Evolutionary conservation across 2,329 filamentous ascomycete species (phyloP), one percentile per base, ranked within the genome.

Genomic region (Colletotrichum melonis): DNA sequence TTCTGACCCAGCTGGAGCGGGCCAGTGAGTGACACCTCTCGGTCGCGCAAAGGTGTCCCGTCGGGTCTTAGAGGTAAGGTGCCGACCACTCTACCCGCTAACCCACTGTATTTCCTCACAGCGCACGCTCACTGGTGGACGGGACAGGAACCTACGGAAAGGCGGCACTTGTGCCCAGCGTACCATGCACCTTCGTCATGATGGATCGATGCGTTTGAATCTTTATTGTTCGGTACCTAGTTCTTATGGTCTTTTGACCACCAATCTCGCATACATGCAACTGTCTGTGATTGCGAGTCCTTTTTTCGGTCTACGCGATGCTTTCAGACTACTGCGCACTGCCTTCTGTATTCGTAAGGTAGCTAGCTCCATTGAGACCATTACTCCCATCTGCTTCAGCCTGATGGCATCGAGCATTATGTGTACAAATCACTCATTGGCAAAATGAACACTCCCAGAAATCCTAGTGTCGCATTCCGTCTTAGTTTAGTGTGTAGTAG

Each of bases 1-100:
- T 73, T 57, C 35, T 42, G 26, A 16, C 12, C 55, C 59, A 35
- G 46, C 66, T 69, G 55, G 59, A 69, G 57, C 69, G 26, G 32
- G 46, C 59, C 49, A 49, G 42, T 22, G 19, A 32, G 14, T 35
- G 26, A 66, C 67, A 54, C 58, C 58, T 63, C 38, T n/a, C 8
- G 19, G 38, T 38, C 38, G 38, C 62, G 55, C 67, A n/a, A 28
- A 58, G 28, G 42, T 42, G 42, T 35, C 32, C 32, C 32, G 32
- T 35, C 32, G 32, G 32, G 32, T 62, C 42, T 38, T 35, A n/a
- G 6, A 42, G 38, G 14, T 42, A 42, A 42, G 38, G 38, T 42
- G 3, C 38, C 9, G 19, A 63, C 46, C 46, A 52, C 62, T 46
- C 59, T 66, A 58, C 62, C 62, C 46, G 54, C 52, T 32, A 42